Evolutionary conservation across 139 green algal genomes (phyloP), one percentile per base, ranked within the genome.

Genomic region (Edaphochlamys debaryana): DNA sequence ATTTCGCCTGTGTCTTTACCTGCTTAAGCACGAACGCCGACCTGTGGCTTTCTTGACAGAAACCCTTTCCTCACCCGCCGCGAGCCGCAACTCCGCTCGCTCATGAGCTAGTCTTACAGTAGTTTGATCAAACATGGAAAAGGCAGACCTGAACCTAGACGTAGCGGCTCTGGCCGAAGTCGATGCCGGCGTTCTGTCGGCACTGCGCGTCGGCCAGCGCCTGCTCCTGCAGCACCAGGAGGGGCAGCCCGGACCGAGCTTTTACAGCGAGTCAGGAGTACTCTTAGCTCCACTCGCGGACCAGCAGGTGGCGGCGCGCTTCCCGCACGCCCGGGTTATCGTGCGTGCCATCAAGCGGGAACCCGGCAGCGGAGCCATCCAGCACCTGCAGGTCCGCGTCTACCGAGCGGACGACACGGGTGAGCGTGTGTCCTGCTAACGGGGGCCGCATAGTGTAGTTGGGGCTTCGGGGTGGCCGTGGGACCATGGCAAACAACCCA

Each of bases 271-370:
- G 23, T n/a, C 34, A 20, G 76, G 76, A 6, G 62, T 74, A 3
- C 23, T 50, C 4, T 63, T 82, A 23, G 76, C 76, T 34, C 63
- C 76, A 3, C 11, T 82, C 20, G 40, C 62, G 19, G 60, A 73
- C 52, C 29, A 20, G 25, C 15, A 71, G 15, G 9, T 73, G 76
- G 60, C 60, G 22, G 63, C 63, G 19, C 60, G 41, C 2, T 74
- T 62, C 41, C 42, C 45, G 3, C 23, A 74, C 62, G 25, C 62
- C 11, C 70, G 70, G 23, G 63, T 73, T 23, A 82, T 82, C 1
- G 36, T 82, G 13, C 62, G 63, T 8, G 62, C 76, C 41, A 73
- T 82, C 2, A 82, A 82, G 34, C 76, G 76, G 22, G 76, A 82
- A 3, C 13, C 41, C 23, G 45, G 20, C 2, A 67, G 19, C 1